Conservation (phyloP, 2,329 filamentous ascomycete species). For the Akanthomyces dipterigenus region DNA sequence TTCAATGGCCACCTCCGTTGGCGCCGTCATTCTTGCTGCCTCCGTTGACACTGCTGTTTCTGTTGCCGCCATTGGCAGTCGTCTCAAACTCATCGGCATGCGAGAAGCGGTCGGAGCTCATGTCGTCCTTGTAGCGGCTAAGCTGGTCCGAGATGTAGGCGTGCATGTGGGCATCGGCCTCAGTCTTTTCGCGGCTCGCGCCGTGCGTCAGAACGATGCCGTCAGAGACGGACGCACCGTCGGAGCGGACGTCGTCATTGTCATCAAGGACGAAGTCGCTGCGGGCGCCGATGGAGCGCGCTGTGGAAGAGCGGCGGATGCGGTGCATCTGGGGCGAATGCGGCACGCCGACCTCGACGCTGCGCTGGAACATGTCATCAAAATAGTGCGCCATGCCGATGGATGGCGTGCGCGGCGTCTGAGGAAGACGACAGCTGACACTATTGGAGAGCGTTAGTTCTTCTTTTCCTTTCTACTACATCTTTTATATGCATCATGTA, state of each 20-base stretch:
- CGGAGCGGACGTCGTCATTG: constrained; percentile 27
- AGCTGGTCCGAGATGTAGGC: constrained; percentile 79
- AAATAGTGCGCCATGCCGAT: constrained; percentile 89
- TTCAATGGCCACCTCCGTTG: too few relatives aligned
- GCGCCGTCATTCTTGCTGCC: too few relatives aligned
- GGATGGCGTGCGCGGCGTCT: constrained; percentile 83
- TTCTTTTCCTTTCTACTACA: neutral
- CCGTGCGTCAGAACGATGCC: constrained; percentile 24
- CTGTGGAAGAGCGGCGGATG: constrained; percentile 72
- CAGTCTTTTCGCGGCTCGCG: constrained; percentile 39
- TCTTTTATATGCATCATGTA: neutral
- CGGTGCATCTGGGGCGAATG: constrained; percentile 38
- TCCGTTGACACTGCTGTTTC: neutral
- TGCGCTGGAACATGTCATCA: constrained; percentile 70
- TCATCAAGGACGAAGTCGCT: constrained; percentile 57
- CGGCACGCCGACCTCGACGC: constrained; percentile 28
- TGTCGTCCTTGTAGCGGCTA: constrained; percentile 51
- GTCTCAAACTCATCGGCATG: constrained; percentile 43
- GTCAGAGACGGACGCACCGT: constrained; percentile 26
- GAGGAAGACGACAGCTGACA: constrained; percentile 81
- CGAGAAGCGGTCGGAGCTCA: constrained; percentile 18
- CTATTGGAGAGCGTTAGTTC: constrained; percentile 45
- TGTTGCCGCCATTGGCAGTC: constrained; percentile 20
- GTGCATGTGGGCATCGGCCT: constrained; percentile 66
- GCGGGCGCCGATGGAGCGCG: constrained; percentile 73